phyloP scores from a whole-genome alignment of 352 stramenopile genomes.

The Phytophthora ramorum region DNA sequence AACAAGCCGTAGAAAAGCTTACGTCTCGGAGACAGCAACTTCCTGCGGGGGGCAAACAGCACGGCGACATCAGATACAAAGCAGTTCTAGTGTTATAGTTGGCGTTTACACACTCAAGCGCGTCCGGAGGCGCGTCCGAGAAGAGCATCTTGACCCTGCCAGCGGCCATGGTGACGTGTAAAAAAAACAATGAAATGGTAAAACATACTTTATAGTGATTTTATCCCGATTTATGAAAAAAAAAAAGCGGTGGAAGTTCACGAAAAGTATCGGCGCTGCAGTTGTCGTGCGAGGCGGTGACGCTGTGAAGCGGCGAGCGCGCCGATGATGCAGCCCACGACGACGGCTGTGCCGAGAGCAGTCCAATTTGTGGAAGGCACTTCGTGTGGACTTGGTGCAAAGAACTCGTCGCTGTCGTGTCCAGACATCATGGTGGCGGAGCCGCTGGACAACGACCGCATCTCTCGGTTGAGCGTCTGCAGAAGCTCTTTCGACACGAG shows the following conservation, averaged over 20 bases:
- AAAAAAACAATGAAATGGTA: too few species aligned
- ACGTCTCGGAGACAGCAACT: slow-evolving; percentile 67
- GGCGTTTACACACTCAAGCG: slow-evolving; percentile 60
- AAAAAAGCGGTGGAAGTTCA: too few species aligned
- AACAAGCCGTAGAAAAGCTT: slow-evolving; percentile 75
- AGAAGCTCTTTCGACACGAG: slow-evolving; percentile 37
- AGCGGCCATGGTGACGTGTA: slow-evolving; percentile 19
- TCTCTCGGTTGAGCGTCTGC: slow-evolving; percentile 26
- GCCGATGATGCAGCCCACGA: slow-evolving; percentile 44
- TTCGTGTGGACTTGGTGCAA: slow-evolving; percentile 3
- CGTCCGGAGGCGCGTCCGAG: slow-evolving; percentile 64
- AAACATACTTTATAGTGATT: too few species aligned
- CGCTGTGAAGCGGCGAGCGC: slow-evolving; percentile 18
- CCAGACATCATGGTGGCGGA: slow-evolving; percentile 21
- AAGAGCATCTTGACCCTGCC: slow-evolving; percentile 80
- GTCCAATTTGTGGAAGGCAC: slow-evolving; percentile 25
- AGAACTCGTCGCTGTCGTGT: slow-evolving; percentile 22
- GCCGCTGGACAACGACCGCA: slow-evolving; percentile 17
- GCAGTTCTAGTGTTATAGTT: not conserved
- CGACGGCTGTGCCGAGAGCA: slow-evolving; percentile 32
- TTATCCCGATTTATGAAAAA: too few species aligned
- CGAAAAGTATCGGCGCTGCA: slow-evolving; percentile 14
- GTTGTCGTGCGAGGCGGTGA: slow-evolving; percentile 20
- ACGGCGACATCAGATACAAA: slow-evolving; percentile 2
- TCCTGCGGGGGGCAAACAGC: slow-evolving; percentile 30